These are phyloP conservation scores for Ceriops tagal DNA, from an alignment of 345 rosid genomes.

Conservation along the genomic window DNA sequence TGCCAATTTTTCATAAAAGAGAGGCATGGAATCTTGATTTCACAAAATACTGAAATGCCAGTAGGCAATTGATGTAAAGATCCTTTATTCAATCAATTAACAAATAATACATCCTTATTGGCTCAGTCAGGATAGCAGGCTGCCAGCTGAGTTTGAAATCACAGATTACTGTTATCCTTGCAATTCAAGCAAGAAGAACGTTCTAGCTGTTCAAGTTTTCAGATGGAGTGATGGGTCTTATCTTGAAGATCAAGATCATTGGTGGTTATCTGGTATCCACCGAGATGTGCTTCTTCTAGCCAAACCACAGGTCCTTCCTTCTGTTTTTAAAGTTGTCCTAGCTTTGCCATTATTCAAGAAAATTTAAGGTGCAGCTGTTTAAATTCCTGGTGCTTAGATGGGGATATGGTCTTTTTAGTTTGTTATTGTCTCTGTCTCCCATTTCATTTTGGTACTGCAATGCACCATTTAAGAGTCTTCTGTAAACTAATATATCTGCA, in stretches of 20 bases:
- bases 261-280: slow-evolving; percentile 97
- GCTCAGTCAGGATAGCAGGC: slow-evolving; percentile 93
- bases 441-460: not conserved
- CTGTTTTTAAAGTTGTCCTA: not conserved
- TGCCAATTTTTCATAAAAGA: not conserved
- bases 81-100: slow-evolving; percentile 13
- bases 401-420: not conserved
- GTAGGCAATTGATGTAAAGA: not conserved
- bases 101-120: slow-evolving; percentile 24
- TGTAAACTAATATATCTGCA: not conserved
- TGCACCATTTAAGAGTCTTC: not conserved
- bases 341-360: not conserved
- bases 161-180: slow-evolving; percentile 77
- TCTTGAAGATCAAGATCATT: slow-evolving; percentile 99
- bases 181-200: slow-evolving; percentile 68
- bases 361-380: not conserved
- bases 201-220: slow-evolving; percentile 90
- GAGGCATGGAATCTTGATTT: not conserved
- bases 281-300: slow-evolving; percentile 96
- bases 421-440: not conserved
- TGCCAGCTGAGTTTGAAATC: slow-evolving; percentile 97
- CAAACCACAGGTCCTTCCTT: slow-evolving; percentile 73
- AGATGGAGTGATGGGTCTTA: slow-evolving; percentile 99
- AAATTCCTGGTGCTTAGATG: not conserved
- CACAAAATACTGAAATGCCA: not conserved